Conservation (phyloP, 1,284 basidiomycete genomes). For the Ceratobasidium sp. region DNA sequence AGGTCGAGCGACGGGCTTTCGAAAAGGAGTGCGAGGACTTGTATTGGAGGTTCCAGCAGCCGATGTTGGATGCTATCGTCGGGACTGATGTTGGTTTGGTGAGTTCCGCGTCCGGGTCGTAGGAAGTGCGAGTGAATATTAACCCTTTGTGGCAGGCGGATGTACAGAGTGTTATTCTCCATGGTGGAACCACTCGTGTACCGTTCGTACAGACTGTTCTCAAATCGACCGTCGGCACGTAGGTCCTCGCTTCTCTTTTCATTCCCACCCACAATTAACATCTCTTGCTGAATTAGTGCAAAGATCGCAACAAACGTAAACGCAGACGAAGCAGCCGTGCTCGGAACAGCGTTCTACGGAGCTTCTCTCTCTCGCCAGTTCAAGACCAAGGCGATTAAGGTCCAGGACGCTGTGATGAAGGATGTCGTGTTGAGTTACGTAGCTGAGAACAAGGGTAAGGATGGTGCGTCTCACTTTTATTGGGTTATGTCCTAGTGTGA, state of each 20-base stretch:
- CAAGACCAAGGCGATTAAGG: slow-evolving; percentile 94
- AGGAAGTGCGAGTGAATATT: too few species aligned
- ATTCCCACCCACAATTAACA: slow-evolving; percentile 49
- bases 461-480: too few species aligned
- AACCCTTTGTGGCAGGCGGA: slow-evolving; percentile 69
- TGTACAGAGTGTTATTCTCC: slow-evolving; percentile 90
- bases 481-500: too few species aligned
- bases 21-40: slow-evolving; percentile 80
- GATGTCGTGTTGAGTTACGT: slow-evolving; percentile 84
- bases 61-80: slow-evolving; percentile 82
- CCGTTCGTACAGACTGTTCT: slow-evolving; percentile 93
- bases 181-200: slow-evolving; percentile 90
- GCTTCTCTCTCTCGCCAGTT: slow-evolving; percentile 92
- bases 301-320: slow-evolving; percentile 96
- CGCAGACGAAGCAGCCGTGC: slow-evolving; percentile 95
- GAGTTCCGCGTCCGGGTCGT: too few species aligned
- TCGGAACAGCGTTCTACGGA: slow-evolving; percentile 94
- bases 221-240: slow-evolving; percentile 82
- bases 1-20: slow-evolving; percentile 81
- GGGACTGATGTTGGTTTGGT: slow-evolving; percentile 79
- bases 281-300: slow-evolving; percentile 65
- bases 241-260: slow-evolving; percentile 55
- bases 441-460: slow-evolving; percentile 67
- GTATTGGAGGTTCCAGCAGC: slow-evolving; percentile 73
- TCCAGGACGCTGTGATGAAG: slow-evolving; percentile 79